These are phyloP conservation scores for Paratrimastix pyriformis DNA, from an alignment of 78 protist genomes.

Conservation along the genomic window DNA sequence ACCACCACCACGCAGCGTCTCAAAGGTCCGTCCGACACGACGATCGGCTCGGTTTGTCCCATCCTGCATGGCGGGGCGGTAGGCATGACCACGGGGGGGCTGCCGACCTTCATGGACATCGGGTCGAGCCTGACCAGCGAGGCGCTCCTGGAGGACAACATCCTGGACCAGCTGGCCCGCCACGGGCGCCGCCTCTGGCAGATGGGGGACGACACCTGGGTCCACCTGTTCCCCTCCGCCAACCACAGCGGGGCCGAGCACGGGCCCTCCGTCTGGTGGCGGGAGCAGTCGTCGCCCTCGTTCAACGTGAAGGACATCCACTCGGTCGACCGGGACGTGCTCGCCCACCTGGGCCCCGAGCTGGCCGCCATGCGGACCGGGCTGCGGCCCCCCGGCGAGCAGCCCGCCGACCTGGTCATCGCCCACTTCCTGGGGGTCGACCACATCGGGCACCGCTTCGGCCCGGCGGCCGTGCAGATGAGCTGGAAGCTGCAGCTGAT, in stretches of 20 bases:
- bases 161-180: slow-evolving; percentile 47
- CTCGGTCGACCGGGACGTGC: slow-evolving; percentile 79
- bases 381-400: too few species aligned
- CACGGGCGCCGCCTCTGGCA: slow-evolving; percentile 22
- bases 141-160: slow-evolving; percentile 68
- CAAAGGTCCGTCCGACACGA: slow-evolving; percentile 44
- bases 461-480: slow-evolving; percentile 38
- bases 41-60: background rate
- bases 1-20: slow-evolving; percentile 88
- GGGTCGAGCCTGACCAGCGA: slow-evolving; percentile 47
- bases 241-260: too few species aligned
- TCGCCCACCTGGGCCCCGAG: slow-evolving; percentile 33
- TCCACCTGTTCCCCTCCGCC: slow-evolving; percentile 48
- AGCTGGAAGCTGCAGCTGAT: slow-evolving; percentile 44
- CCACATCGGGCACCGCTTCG: slow-evolving; percentile 78
- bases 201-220: slow-evolving; percentile 95
- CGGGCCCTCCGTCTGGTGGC: too few species aligned
- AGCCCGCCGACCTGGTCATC: slow-evolving; percentile 48
- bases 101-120: slow-evolving; percentile 87
- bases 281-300: slow-evolving; percentile 47
- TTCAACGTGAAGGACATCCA: slow-evolving; percentile 80
- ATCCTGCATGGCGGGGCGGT: too few species aligned
- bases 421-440: slow-evolving; percentile 90
- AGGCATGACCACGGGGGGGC: slow-evolving; percentile 49
- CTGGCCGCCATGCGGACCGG: too few species aligned